Conservation (phyloP, 306 rosid species). For the Vicia villosa region DNA sequence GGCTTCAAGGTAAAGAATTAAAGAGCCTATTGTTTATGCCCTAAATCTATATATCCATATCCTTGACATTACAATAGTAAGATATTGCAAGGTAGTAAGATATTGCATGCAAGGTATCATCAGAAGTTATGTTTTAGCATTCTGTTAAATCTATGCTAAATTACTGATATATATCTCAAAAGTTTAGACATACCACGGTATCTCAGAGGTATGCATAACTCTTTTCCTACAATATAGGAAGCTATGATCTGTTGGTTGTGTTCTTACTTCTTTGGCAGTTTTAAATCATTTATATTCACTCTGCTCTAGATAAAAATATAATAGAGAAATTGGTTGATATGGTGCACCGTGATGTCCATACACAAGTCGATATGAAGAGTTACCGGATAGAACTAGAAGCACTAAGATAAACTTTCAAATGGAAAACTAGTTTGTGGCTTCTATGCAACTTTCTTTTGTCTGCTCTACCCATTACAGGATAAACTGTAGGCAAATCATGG, state of each 20-base stretch:
- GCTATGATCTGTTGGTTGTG: not conserved
- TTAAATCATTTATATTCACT: not conserved
- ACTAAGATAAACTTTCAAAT: not conserved
- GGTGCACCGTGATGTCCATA: not conserved
- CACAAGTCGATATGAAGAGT: not conserved
- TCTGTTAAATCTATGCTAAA: not conserved
- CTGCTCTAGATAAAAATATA: not conserved
- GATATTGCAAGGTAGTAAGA: not conserved
- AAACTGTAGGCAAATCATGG: not conserved
- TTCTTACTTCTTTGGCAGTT: not conserved
- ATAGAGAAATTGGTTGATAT: not conserved
- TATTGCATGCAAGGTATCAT: conserved; percentile 7
- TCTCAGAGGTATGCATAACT: not conserved
- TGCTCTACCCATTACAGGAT: not conserved
- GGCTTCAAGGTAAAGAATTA: conserved; percentile 15
- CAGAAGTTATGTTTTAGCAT: not conserved
- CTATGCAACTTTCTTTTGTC: not conserved
- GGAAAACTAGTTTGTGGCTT: not conserved
- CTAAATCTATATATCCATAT: conserved; percentile 13
- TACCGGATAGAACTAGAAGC: not conserved
- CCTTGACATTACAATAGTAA: not conserved
- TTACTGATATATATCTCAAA: not conserved
- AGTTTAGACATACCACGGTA: not conserved
- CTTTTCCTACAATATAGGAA: conserved; percentile 12
- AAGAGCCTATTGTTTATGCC: conserved; percentile 4